A percentile compares a stretch with the other conserved stretches of the same genome.
phyloP scores from a whole-genome alignment of 129 eudicot genomes.

The Erigeron canadensis region DNA sequence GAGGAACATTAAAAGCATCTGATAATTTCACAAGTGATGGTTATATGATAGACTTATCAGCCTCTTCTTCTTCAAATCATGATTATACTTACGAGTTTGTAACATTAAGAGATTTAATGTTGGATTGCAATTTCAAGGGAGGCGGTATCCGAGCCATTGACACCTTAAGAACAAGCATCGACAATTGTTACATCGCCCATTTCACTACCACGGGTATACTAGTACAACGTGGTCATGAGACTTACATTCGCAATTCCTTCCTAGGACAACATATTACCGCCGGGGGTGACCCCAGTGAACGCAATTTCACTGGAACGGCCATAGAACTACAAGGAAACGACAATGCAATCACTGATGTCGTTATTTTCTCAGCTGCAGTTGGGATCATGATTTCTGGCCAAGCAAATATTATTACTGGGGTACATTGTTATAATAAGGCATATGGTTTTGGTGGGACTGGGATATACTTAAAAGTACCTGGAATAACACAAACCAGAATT shows the following conservation, averaged over 20 bases:
- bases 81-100: slow-evolving; percentile 54
- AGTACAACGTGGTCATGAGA: slow-evolving; percentile 77
- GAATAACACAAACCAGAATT: slow-evolving; percentile 74
- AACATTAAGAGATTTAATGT: slow-evolving; percentile 60
- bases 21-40: slow-evolving; percentile 54
- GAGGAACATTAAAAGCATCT: slow-evolving; percentile 79
- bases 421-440: slow-evolving; percentile 89
- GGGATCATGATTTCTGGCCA: slow-evolving; percentile 72
- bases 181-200: slow-evolving; percentile 74
- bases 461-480: slow-evolving; percentile 58
- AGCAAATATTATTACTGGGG: slow-evolving; percentile 70
- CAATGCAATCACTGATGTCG: slow-evolving; percentile 72
- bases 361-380: slow-evolving; percentile 66
- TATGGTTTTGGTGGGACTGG: slow-evolving; percentile 80
- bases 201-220: slow-evolving; percentile 64
- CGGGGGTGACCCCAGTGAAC: slow-evolving; percentile 61
- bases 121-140: slow-evolving; percentile 68
- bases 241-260: slow-evolving; percentile 58
- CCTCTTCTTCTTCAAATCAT: slow-evolving; percentile 27
- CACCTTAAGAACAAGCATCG: slow-evolving; percentile 65
- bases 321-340: slow-evolving; percentile 66
- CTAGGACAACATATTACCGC: slow-evolving; percentile 83
- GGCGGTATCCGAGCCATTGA: slow-evolving; percentile 57
- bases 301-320: slow-evolving; percentile 74
- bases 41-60: slow-evolving; percentile 65